These are phyloP conservation scores for Cymbidium sinense DNA, from an alignment of 106 monocot species.

Conservation along the genomic window DNA sequence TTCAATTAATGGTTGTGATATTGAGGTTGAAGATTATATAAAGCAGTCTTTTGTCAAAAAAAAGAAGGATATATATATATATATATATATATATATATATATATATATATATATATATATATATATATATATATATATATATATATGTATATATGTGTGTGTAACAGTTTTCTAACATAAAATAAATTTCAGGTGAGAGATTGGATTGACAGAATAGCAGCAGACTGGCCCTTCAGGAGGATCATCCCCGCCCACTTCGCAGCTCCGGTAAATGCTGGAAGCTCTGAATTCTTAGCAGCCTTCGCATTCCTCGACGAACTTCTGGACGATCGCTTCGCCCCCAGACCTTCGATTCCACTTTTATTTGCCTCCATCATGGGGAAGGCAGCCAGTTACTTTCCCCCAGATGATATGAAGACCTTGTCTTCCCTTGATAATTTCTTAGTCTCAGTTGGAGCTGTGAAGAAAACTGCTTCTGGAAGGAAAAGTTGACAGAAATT, in stretches of 20 bases:
- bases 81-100: no score
- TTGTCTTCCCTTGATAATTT: slow-evolving; percentile 88
- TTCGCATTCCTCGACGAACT: slow-evolving; percentile 87
- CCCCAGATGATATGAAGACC: slow-evolving; percentile 96
- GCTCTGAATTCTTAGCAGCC: slow-evolving; percentile 74
- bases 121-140: no score
- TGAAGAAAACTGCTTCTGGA: slow-evolving; percentile 90
- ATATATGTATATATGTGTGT: no score
- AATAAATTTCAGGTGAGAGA: slow-evolving; percentile 62
- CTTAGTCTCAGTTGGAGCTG: slow-evolving; percentile 87
- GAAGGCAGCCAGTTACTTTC: slow-evolving; percentile 78
- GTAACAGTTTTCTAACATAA: no score
- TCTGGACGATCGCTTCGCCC: slow-evolving; percentile 30
- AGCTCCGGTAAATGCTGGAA: slow-evolving; percentile 64
- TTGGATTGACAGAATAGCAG: slow-evolving; percentile 73
- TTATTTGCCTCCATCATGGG: slow-evolving; percentile 79
- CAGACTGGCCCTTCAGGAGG: slow-evolving; percentile 86
- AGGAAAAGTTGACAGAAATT: slow-evolving; percentile 25
- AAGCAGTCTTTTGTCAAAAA: no score
- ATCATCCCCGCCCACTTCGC: slow-evolving; percentile 95
- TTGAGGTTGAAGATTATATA: no score
- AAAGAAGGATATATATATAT: no score
- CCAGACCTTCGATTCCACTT: slow-evolving; percentile 53
- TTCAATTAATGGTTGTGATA: no score
- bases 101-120: no score